A percentile compares a stretch with the other conserved stretches of the same genome.
These are phyloP conservation scores for Candida mesenterica DNA, from an alignment of 1,139 yeast species.

Conservation along the genomic window DNA sequence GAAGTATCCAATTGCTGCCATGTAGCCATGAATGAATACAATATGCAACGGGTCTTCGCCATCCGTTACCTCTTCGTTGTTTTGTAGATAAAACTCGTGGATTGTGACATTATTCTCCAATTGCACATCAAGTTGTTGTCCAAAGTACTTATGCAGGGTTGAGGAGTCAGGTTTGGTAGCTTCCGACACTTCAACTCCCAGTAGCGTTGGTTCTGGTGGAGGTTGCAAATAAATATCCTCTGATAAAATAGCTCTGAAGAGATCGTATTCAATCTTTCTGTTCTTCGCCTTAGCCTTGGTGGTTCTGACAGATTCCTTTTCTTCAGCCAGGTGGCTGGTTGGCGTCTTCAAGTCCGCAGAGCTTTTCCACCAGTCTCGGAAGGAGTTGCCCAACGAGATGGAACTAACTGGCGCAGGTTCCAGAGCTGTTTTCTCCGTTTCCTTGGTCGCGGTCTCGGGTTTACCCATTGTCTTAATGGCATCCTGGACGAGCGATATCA, in stretches of 20 bases:
- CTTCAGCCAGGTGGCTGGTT: constrained; percentile 9
- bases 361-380: constrained; percentile 43
- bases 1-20: constrained; percentile 49
- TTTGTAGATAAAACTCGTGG: constrained; percentile 39
- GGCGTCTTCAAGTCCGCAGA: constrained; percentile 27
- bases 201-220: no score
- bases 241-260: constrained; percentile 35
- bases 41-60: constrained; percentile 21
- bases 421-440: no score
- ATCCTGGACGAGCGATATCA: no score
- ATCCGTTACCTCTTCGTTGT: constrained; percentile 14
- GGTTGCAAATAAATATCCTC: constrained; percentile 26
- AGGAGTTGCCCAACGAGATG: constrained; percentile 27
- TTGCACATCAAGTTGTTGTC: constrained; percentile 32
- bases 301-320: constrained; percentile 10
- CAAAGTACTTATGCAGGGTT: constrained; percentile 10
- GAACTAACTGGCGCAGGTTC: no score
- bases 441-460: no score
- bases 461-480: no score
- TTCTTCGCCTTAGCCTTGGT: constrained; percentile 26
- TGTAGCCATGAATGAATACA: constrained; percentile 44
- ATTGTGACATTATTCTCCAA: constrained; percentile 31
- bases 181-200: no score
- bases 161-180: no score
- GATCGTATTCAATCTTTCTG: constrained; percentile 33